These are phyloP conservation scores for Sanghuangporus weigelae DNA, from an alignment of 1,284 basidiomycete species.

Conservation along the genomic window DNA sequence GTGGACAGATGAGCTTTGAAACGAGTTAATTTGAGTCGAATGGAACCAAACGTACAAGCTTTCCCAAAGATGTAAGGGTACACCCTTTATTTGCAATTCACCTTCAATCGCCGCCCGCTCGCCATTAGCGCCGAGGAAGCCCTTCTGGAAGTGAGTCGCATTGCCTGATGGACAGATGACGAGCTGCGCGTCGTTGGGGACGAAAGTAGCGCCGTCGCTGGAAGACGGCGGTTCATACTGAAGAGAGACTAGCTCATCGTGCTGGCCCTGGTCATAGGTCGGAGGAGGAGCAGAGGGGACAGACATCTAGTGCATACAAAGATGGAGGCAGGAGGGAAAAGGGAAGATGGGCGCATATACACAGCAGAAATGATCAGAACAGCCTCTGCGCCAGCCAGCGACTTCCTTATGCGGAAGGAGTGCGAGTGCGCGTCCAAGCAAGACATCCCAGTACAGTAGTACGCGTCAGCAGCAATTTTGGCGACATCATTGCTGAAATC, in stretches of 20 bases:
- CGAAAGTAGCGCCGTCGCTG: neutral
- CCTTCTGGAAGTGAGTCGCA: slow-evolving; percentile 67
- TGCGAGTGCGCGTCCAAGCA: neutral
- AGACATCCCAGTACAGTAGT: too few relatives aligned
- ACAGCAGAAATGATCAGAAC: neutral
- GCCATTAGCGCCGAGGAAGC: slow-evolving; percentile 71
- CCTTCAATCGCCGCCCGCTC: slow-evolving; percentile 78
- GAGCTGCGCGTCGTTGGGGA: slow-evolving; percentile 43
- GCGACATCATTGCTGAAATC: too few relatives aligned
- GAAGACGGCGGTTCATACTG: neutral
- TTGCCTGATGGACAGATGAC: slow-evolving; percentile 63
- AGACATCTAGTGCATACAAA: neutral
- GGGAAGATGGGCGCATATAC: neutral
- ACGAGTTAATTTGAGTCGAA: slow-evolving; percentile 7
- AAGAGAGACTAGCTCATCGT: neutral
- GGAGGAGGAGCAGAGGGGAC: slow-evolving; percentile 15
- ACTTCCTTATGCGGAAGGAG: neutral
- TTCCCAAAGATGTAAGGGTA: slow-evolving; percentile 50
- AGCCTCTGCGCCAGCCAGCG: neutral
- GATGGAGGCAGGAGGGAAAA: neutral
- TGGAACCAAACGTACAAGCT: slow-evolving; percentile 50
- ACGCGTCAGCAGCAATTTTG: too few relatives aligned
- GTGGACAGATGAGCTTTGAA: slow-evolving; percentile 1
- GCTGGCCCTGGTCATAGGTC: slow-evolving; percentile 14
- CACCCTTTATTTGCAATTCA: slow-evolving; percentile 74